Evolutionary conservation across 345 rosid species (phyloP), one percentile per base, ranked within the genome.

Genomic region (Populus deltoides): DNA sequence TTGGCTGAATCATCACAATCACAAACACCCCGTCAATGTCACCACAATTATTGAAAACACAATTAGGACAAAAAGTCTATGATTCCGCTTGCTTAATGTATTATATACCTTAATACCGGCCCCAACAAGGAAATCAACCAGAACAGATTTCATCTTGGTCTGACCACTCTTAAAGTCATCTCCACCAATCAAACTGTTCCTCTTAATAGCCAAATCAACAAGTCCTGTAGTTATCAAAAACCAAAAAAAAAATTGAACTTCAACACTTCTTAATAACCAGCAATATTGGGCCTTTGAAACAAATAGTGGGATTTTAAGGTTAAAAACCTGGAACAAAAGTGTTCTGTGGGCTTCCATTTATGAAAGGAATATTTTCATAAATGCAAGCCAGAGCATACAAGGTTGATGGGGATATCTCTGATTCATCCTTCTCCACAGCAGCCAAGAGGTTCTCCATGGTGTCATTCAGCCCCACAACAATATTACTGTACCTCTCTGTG

Each of bases 111-210:
- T 96, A 83, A 96, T 96, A 66, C 99, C 99, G 20, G 99, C 99
- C 6, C 98, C 97, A 29, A 96, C 98, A 79, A 93, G 97, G 84
- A 96, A 96, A 88, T 96, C 97, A 24, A 96, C 98, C 41, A 92
- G 86, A 3, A 92, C 97, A 17, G 98, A 96, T 76, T 93, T 93
- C 95, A 96, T 96, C 90, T 96, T 96, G 80, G 99, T 96, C 87
- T 96, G 99, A 74, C 99, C 99, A 85, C 98, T 96, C 88, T 96
- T 96, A 87, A 96, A 96, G 87, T 96, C 98, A 81, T 96, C 98
- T 66, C 98, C 99, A 71, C 99, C 99, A 36, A 96, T 96, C 84
- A 96, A 86, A 72, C 92, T 81, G 89, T 92, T 92, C 81, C 88
- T 89, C 86, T 82, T 81, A 24, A 93, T 90, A 39, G 98, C 98